These are phyloP conservation scores for Perkinsus olseni DNA, from an alignment of 169 alveolate species.

Conservation along the genomic window DNA sequence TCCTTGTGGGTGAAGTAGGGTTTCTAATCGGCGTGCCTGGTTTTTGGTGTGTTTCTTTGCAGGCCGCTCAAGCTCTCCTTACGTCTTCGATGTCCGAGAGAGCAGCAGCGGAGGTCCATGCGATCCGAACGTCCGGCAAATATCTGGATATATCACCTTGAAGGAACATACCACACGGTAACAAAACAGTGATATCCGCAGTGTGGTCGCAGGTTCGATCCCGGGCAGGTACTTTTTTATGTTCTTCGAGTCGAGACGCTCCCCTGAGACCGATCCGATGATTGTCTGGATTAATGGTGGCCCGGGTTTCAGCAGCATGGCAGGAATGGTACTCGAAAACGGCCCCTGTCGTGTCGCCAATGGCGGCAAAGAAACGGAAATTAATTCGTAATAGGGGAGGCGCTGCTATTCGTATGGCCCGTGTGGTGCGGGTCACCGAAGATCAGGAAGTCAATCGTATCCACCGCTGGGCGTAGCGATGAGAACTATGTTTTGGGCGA, in stretches of 20 bases:
- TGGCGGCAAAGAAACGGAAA: not conserved
- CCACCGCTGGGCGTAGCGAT: no score
- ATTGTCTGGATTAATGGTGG: slow-evolving; percentile 68
- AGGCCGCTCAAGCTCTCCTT: not conserved
- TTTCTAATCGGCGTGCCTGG: no score
- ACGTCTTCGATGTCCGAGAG: not conserved
- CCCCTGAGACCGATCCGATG: slow-evolving; percentile 47
- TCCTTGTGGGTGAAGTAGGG: no score
- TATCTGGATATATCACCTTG: not conserved
- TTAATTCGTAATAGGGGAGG: slow-evolving; percentile 26
- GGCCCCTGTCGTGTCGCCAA: slow-evolving; percentile 51
- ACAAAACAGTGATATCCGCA: not conserved
- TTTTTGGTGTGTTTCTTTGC: no score
- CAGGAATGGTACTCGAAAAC: slow-evolving; percentile 52
- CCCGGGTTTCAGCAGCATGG: slow-evolving; percentile 56
- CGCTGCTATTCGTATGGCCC: no score
- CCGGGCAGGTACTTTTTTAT: not conserved
- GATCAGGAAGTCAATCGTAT: no score
- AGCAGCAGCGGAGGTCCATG: not conserved
- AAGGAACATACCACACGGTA: not conserved
- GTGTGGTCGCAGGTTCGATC: not conserved
- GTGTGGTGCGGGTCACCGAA: no score
- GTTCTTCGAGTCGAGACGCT: not conserved
- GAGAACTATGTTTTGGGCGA: no score
- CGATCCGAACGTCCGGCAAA: not conserved